Evolutionary conservation across 1,284 basidiomycete species (phyloP), one percentile per base, ranked within the genome.

Genomic region (Rhizoctonia solani): DNA sequence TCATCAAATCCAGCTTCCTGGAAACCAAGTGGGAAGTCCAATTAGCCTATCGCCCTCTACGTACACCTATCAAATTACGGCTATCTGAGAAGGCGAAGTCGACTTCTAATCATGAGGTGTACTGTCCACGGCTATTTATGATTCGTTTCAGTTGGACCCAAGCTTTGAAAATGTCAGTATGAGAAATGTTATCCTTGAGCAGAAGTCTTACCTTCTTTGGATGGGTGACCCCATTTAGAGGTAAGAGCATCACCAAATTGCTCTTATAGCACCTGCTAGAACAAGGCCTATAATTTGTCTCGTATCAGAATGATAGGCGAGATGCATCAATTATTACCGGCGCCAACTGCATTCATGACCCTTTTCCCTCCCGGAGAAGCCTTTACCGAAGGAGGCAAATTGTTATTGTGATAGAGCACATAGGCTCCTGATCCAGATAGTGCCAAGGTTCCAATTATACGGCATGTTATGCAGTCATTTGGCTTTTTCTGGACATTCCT

Each of bases 281-380:
- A 53, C 30, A 34, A 53, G 50, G 19, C 50, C 50, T 53, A 32
- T 34, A 53, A 14, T 27, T 50, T 30, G 52, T 32, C 19, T 50
- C 27, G 23, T 30, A 41, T 8, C 3, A 16, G 30, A 2, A n/a
- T 4, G 19, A 23, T 47, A 39, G 21, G 11, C 16, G 2, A 39
- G 11, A 34, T 2, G 21, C 16, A 39, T 37, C 8, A 27, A 44
- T 29, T 23, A 58, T 37, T 29, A 70, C 69, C 66, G 25, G 49
- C 69, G 41, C 69, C 66, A 16, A 70, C 66, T 25, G 44, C 54
- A 27, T 67, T 67, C 69, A 70, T 70, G 3, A 68, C 47, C 53
- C 66, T 25, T 53, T 58, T 44, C 32, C 67, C 69, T 1, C 56
- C n/a, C 13, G 56, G 66, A 25, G 69, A 68, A 50, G 66, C 61